Conservation (phyloP, 306 rosid species). For the Vicia sativa region DNA sequence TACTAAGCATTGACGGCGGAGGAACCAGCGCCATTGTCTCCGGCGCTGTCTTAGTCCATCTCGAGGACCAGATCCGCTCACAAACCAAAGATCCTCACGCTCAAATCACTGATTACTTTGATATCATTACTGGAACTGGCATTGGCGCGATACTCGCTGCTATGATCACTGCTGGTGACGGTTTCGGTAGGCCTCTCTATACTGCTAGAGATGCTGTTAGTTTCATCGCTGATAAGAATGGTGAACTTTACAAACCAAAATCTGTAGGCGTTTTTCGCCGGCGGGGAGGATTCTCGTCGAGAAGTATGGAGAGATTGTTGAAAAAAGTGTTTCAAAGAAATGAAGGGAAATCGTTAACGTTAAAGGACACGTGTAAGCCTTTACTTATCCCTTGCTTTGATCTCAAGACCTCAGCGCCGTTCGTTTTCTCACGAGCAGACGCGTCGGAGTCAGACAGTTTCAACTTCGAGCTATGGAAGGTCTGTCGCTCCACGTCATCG, state of each 20-base stretch:
- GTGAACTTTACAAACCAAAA: constrained; percentile 48
- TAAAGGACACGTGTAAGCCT: constrained; percentile 88
- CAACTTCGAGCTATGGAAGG: constrained; percentile 92
- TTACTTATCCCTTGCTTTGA: constrained; percentile 91
- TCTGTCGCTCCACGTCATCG: constrained; percentile 83
- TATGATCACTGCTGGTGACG: constrained; percentile 70
- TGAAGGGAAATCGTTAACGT: constrained; percentile 55
- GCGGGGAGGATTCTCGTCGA: constrained; percentile 48
- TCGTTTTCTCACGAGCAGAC: constrained; percentile 95
- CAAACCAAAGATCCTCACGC: constrained; percentile 77
- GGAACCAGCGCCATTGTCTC: constrained; percentile 77
- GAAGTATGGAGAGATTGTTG: constrained; percentile 29
- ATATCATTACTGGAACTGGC: constrained; percentile 84
- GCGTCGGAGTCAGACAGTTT: constrained; percentile 85
- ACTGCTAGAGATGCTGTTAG: constrained; percentile 69
- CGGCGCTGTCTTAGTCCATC: constrained; percentile 70
- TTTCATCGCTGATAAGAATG: constrained; percentile 38
- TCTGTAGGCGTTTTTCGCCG: constrained; percentile 49
- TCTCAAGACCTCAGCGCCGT: constrained; percentile 87
- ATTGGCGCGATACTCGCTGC: constrained; percentile 79
- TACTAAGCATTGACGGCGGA: constrained; percentile 95
- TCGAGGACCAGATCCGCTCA: constrained; percentile 95
- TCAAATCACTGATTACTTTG: constrained; percentile 81
- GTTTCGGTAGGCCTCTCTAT: constrained; percentile 78
- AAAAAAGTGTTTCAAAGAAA: constrained; percentile 48